These are phyloP conservation scores for Citrus medica DNA, from an alignment of 345 rosid species.

Conservation along the genomic window DNA sequence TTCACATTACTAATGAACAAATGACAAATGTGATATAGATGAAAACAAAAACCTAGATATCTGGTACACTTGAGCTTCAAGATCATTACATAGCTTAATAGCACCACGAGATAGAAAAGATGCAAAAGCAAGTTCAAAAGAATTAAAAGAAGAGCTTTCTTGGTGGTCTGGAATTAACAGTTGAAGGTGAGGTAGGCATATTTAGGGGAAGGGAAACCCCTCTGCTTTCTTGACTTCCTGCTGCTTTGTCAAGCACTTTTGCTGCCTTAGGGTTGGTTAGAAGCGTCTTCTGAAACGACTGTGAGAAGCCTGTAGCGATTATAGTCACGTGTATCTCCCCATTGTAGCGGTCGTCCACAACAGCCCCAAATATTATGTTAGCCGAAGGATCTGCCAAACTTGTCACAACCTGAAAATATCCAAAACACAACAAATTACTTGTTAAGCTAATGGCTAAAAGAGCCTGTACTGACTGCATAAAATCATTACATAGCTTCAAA, in stretches of 20 bases:
- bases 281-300: conserved; percentile 85
- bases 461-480: not conserved
- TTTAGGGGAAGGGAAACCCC: conserved; percentile 51
- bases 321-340: conserved; percentile 98
- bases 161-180: conserved; percentile 46
- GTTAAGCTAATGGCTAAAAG: not conserved
- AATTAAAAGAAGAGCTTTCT: conserved; percentile 77
- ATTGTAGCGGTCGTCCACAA: conserved; percentile 88
- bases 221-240: conserved; percentile 52
- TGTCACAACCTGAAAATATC: conserved; percentile 72
- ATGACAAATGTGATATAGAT: not conserved
- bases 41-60: conserved; percentile 1
- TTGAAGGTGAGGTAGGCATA: conserved; percentile 39
- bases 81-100: conserved; percentile 30
- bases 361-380: conserved; percentile 97
- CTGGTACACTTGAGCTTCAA: conserved; percentile 19
- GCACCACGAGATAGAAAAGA: conserved; percentile 13
- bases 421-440: not conserved
- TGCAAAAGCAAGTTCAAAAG: not conserved
- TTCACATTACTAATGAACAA: not conserved
- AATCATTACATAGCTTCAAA: not conserved
- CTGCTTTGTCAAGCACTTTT: conserved; percentile 48
- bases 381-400: conserved; percentile 98
- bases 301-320: conserved; percentile 95
- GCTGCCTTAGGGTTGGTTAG: conserved; percentile 74